Evolutionary conservation across 106 monocot species (phyloP).

Genomic region (Dendrobium chrysotoxum): DNA sequence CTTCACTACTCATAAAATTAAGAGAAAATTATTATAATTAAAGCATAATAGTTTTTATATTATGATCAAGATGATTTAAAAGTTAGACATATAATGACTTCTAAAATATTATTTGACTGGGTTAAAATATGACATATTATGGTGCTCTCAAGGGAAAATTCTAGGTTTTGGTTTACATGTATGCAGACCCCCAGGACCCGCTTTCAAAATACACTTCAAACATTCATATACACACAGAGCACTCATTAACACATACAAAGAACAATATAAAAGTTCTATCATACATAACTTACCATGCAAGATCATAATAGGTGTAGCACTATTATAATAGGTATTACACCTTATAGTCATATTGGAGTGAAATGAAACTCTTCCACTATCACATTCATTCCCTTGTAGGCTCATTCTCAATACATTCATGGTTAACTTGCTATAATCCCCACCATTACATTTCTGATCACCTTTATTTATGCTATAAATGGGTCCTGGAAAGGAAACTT

Average conservation of each 20-base stretch:
- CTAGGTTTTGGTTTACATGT: not conserved
- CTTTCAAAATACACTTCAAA: not conserved
- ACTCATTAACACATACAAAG: not conserved
- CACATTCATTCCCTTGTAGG: too few relatives aligned
- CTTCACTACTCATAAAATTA: not conserved
- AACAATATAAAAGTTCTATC: not conserved
- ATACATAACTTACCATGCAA: not conserved
- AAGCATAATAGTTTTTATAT: not conserved
- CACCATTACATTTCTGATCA: too few relatives aligned
- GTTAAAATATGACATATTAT: not conserved
- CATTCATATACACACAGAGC: not conserved
- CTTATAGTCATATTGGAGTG: too few relatives aligned
- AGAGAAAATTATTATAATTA: not conserved
- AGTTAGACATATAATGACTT: not conserved
- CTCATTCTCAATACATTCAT: too few relatives aligned
- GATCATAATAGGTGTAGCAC: not conserved
- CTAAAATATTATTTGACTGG: not conserved
- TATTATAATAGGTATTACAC: not conserved
- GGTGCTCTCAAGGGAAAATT: not conserved
- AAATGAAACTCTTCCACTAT: too few relatives aligned
- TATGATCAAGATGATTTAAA: not conserved
- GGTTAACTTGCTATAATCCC: too few relatives aligned
- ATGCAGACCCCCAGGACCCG: not conserved
- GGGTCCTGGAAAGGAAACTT: too few relatives aligned
- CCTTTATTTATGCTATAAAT: too few relatives aligned